Base-by-base conservation (phyloP, 495 filamentous ascomycete species). In the Talaromyces stipitatus region DNA sequence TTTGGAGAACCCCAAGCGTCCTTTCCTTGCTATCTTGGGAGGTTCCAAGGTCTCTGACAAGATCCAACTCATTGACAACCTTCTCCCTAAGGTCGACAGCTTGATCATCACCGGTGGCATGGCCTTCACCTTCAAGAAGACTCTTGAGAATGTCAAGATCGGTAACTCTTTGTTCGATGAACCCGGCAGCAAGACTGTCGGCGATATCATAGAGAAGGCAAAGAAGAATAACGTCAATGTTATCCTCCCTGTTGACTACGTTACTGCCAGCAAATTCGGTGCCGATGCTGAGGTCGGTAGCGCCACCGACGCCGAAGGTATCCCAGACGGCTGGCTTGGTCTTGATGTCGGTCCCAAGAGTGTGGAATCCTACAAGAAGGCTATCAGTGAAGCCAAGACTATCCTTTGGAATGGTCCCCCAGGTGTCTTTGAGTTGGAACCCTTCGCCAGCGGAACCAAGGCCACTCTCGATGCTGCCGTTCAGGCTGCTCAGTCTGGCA, bases 51-150 rank as follows among this genome's bases (percentile, higher is more conserved):
- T 99, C 45, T 94, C 90, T 30, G 94, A 99, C 79, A 99, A 99
- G 84, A 97, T 99, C 77, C 89, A 95, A 81, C 83, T 99, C 58
- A 97, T 99, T 68, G 92, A 99, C 76, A 99, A 97, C 81, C 80
- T 99, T 50, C 85, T 99, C 48, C 85, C 89, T 69, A 99, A 99
- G 82, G 89, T 99, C 64, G 81, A 99, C 81, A 92, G 85, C 72
- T 83, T 99, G 61, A 87, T 97, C 73, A 89, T 99, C 78, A 95
- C 92, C 67, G 94, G 94, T 61, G 94, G 87, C 61, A 99, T 99
- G 94, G 91, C 94, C 27, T 99, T 97, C 83, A 99, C 94, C 59
- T 97, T 99, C 84, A 97, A 97, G 86, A 98, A 98, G 83, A 92
- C 91, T 36, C 80, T 97, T 36, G 84, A 97, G 74, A 78, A 80